Evolutionary conservation across 139 green algal species (phyloP).

Genomic region (Desmodesmus armatus): DNA sequence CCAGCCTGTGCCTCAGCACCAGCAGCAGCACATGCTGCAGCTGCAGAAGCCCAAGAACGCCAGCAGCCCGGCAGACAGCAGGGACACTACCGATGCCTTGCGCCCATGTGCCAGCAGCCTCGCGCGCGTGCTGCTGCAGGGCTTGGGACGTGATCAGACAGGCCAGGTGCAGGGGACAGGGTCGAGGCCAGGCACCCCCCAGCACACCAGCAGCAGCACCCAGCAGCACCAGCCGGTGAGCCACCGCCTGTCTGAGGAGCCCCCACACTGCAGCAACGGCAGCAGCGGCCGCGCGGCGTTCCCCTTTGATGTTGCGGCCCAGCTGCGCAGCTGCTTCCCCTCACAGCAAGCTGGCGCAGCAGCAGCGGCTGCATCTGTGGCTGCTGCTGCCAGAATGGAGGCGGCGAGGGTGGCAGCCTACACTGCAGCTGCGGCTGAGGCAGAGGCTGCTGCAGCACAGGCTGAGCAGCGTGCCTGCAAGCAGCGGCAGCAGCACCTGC

Average conservation of each 20-base stretch:
- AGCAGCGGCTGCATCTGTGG: neutral
- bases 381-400: constrained; percentile 16
- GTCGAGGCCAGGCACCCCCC: neutral
- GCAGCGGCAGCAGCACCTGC: neutral
- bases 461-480: neutral
- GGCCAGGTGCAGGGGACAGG: neutral
- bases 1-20: no score
- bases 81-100: neutral
- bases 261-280: neutral
- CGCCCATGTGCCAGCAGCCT: no score
- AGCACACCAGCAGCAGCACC: neutral
- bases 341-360: neutral
- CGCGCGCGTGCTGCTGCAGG: no score
- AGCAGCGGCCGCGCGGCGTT: neutral
- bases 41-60: neutral
- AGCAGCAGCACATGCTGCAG: neutral
- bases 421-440: constrained; percentile 2
- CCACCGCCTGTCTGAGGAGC: neutral
- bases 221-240: neutral
- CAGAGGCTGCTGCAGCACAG: constrained; percentile 11
- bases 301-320: neutral
- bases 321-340: neutral
- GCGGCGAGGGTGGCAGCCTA: no score
- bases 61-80: neutral
- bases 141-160: neutral